Base-by-base conservation (phyloP, 2,329 filamentous ascomycete genomes). In the Seiridium cupressi region DNA sequence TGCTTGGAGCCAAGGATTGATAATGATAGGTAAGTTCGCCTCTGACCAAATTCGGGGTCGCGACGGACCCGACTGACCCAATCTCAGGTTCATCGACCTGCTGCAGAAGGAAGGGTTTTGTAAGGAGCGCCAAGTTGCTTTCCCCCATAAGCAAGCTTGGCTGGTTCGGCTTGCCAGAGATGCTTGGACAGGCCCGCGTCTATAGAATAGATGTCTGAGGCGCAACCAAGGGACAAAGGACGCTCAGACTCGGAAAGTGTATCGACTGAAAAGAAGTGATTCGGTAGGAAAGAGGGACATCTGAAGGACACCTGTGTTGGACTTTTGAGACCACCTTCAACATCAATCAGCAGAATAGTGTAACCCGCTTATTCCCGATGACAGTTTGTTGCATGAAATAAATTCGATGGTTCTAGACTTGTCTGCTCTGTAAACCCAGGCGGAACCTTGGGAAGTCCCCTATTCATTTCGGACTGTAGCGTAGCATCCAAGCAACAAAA, bases 81-180 rank as follows among this genome's bases (percentile, higher is more conserved):
- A 13, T 26, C 13, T 10, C 66, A 92, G 90, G 66, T 82, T 93
- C 59, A 86, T 89, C 64, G 73, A 81, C 5, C 92, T 94, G 63
- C 83, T 96, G 13, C 84, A 91, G 63, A 77, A 85, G 5, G 82
- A 84, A 0, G 93, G 94, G 0, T 99, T 98, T 72, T 87, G 89
- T 65, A 95, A 92, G 70, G 91, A 97, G 76, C 88, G 88, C 61
- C 92, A 97, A 70, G 83, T 98, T 55, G 84, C 88, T 1, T 93
- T 99, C 64, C 89, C 93, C 1, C 93, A 98, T 73, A 99, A 99
- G 75, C 93, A 96, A 73, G 88, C 92, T 5, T 96, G 93, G 75
- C 83, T 94, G 62, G 90, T 96, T 76, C 90, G 89, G 69, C 83
- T 96, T 64, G 83, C 86, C 60, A 83, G 94, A 62, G 93, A 97